Evolutionary conservation across 805 yeast species (phyloP).

Genomic region (Candida broadrunensis): DNA sequence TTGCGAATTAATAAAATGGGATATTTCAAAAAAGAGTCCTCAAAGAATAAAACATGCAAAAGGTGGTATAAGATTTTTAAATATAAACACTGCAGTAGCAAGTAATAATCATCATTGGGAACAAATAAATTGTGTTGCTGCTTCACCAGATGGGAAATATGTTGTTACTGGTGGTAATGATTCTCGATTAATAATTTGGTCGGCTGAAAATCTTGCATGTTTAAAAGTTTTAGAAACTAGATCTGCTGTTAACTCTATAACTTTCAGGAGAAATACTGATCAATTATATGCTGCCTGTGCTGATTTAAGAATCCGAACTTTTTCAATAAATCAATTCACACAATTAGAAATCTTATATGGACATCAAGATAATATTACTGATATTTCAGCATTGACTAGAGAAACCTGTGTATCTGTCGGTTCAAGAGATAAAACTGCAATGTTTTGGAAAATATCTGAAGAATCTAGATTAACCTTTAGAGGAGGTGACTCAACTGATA

Average conservation of each 20-base stretch:
- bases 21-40: constrained; percentile 60
- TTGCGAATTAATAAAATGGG: constrained; percentile 77
- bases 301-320: constrained; percentile 86
- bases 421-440: constrained; percentile 88
- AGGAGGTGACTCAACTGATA: constrained; percentile 70
- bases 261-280: constrained; percentile 77
- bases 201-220: constrained; percentile 72
- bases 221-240: constrained; percentile 75
- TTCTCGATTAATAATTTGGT: constrained; percentile 80
- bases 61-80: constrained; percentile 54
- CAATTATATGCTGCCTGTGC: constrained; percentile 91
- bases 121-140: constrained; percentile 75
- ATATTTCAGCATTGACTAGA: constrained; percentile 72
- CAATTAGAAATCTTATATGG: constrained; percentile 92
- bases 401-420: constrained; percentile 97
- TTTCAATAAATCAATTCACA: constrained; percentile 78
- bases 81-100: constrained; percentile 43
- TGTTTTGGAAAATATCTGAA: constrained; percentile 95
- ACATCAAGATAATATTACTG: constrained; percentile 88
- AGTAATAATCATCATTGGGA: constrained; percentile 71
- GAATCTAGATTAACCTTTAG: constrained; percentile 91
- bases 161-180: constrained; percentile 92
- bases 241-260: constrained; percentile 68
- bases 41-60: constrained; percentile 58
- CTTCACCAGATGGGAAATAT: constrained; percentile 80